A percentile compares a stretch with the other conserved stretches of the same genome.
Evolutionary conservation across 768 basidiomycete species (phyloP).

Genomic region (Baorangia bicolor): DNA sequence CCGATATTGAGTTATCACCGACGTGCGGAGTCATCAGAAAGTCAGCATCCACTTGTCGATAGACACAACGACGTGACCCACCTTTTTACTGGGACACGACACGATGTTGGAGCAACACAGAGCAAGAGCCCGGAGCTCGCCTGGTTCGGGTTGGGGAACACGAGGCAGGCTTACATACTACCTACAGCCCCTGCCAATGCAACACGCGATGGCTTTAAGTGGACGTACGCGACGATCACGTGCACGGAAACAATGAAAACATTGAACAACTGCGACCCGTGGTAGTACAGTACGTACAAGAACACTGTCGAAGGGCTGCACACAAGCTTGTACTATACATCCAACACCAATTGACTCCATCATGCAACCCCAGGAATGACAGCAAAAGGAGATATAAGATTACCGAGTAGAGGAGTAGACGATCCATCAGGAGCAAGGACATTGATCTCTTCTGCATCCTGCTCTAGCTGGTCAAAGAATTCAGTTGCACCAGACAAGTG

Average conservation of each 20-base stretch:
- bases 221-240: constrained; percentile 23
- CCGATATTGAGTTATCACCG: neutral
- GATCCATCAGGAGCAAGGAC: no score
- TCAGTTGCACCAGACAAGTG: no score
- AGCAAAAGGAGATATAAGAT: no score
- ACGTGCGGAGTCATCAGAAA: neutral
- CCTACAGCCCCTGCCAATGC: neutral
- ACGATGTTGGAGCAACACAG: constrained; percentile 23
- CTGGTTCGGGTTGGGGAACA: constrained; percentile 26
- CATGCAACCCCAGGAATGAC: no score
- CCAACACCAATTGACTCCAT: no score
- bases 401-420: no score
- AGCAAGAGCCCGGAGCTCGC: constrained; percentile 23
- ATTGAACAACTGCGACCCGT: no score
- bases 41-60: constrained; percentile 3
- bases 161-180: constrained; percentile 35
- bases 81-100: constrained; percentile 27
- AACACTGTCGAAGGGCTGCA: no score
- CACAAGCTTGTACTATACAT: no score
- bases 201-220: constrained; percentile 10
- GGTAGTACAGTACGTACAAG: no score
- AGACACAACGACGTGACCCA: constrained; percentile 9
- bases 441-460: no score
- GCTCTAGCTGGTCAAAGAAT: no score
- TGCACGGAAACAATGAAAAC: constrained; percentile 3